These are phyloP conservation scores for Lasiosphaeriaceae sp. DNA, from an alignment of 495 filamentous ascomycete species.

Conservation along the genomic window DNA sequence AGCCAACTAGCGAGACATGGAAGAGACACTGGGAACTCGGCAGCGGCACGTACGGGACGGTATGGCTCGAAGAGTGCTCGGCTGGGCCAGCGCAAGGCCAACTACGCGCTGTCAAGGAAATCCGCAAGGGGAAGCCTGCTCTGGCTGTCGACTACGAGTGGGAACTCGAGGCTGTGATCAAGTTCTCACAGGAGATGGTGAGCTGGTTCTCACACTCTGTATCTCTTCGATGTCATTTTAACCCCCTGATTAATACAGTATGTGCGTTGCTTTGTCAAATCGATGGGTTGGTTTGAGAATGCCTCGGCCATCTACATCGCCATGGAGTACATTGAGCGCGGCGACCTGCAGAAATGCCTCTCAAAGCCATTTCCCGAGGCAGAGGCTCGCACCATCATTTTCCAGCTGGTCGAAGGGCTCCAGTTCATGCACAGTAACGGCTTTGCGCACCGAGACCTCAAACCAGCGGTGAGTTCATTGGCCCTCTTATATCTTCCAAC, in stretches of 20 bases:
- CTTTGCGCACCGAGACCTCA: constrained; percentile 49
- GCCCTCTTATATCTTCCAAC: no score
- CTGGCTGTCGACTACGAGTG: constrained; percentile 1
- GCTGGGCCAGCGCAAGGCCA: background rate
- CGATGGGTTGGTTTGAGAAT: constrained; percentile 37
- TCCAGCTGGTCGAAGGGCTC: constrained; percentile 43
- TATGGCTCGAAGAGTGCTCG: background rate
- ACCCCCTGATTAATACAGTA: no score
- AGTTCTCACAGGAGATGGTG: constrained; percentile 14
- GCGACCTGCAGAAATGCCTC: constrained; percentile 25
- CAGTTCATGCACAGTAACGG: constrained; percentile 42
- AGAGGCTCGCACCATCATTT: constrained; percentile 30
- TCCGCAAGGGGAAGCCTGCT: background rate
- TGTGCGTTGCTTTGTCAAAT: constrained; percentile 26
- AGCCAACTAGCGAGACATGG: background rate
- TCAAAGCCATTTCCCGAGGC: constrained; percentile 19
- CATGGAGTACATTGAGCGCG: constrained; percentile 36
- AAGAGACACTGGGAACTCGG: background rate
- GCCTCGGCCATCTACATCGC: constrained; percentile 28
- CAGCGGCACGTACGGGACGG: background rate
- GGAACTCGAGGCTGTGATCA: constrained; percentile 12
- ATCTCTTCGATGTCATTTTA: no score
- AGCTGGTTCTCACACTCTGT: no score
- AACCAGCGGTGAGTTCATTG: constrained; percentile 38
- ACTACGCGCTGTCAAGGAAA: constrained; percentile 11